Conservation (phyloP, 495 filamentous ascomycete species). For the Podospora comata region DNA sequence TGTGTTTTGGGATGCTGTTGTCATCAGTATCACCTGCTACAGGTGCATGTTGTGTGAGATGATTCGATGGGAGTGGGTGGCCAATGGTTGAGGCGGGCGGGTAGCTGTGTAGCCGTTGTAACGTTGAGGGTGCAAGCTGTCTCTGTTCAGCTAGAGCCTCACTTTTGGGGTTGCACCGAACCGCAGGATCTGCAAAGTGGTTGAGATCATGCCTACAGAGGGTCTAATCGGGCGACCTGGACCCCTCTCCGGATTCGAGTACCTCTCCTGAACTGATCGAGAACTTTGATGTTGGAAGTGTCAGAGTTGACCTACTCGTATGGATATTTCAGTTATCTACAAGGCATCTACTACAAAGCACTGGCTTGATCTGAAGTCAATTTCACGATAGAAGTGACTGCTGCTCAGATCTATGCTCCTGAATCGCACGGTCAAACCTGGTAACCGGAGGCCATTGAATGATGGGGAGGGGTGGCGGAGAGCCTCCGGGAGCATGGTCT, state of each 20-base stretch:
- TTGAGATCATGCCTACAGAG: not conserved
- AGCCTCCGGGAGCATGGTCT: not conserved
- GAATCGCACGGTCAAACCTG: not conserved
- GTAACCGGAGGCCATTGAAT: not conserved
- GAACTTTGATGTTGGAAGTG: too few species aligned
- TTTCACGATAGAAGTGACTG: not conserved
- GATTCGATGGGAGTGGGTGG: not conserved
- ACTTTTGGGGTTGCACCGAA: not conserved
- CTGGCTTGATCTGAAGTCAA: too few species aligned
- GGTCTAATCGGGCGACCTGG: not conserved
- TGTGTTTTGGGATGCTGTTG: not conserved
- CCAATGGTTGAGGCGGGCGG: not conserved
- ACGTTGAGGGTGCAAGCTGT: constrained; percentile 7
- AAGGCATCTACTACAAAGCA: too few species aligned
- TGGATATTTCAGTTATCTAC: too few species aligned
- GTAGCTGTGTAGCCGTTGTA: not conserved
- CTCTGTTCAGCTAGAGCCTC: constrained; percentile 3
- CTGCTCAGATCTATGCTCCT: not conserved
- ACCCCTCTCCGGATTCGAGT: too few species aligned
- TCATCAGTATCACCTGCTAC: not conserved
- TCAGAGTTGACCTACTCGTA: too few species aligned
- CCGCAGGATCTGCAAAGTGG: not conserved
- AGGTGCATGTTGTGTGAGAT: not conserved
- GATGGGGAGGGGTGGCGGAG: not conserved
- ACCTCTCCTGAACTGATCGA: too few species aligned